phyloP scores from a whole-genome alignment of 2,329 filamentous ascomycete species.

The Exophiala calicioides region DNA sequence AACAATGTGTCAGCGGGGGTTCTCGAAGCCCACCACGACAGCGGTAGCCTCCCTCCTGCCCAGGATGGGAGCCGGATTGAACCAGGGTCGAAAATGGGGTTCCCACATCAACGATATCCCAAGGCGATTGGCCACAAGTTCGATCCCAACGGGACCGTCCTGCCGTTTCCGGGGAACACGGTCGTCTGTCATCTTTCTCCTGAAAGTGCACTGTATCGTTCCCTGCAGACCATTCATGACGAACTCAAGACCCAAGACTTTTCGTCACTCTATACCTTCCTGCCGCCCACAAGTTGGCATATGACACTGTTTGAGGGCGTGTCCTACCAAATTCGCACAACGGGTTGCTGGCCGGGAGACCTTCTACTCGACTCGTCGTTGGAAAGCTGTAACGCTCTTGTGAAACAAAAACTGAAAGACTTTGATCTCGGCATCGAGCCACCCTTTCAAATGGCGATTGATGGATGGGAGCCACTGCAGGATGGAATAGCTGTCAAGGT shows the following conservation, averaged over 20 bases:
- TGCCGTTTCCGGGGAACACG: slow-evolving; percentile 12
- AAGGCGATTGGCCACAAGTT: slow-evolving; percentile 18
- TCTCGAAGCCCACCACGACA: too few species aligned
- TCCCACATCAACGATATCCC: slow-evolving; percentile 10
- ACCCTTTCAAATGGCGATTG: slow-evolving; percentile 5
- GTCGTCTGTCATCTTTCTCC: slow-evolving; percentile 11
- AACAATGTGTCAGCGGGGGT: too few species aligned
- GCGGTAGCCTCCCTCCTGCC: background rate
- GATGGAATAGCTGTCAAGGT: slow-evolving; percentile 13
- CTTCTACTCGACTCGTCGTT: slow-evolving; percentile 4
- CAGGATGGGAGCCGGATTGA: slow-evolving; percentile 4
- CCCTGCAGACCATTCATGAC: slow-evolving; percentile 2
- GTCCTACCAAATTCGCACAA: slow-evolving; percentile 12
- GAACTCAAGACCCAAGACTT: slow-evolving; percentile 9
- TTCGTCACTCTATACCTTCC: slow-evolving; percentile 1
- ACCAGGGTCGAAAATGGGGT: slow-evolving; percentile 2
- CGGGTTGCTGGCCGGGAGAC: slow-evolving; percentile 5
- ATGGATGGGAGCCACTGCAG: slow-evolving; percentile 4
- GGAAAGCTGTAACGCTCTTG: background rate
- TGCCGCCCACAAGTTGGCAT: slow-evolving; percentile 14
- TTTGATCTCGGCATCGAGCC: slow-evolving; percentile 6
- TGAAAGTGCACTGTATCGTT: slow-evolving; percentile 1
- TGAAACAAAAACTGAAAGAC: background rate
- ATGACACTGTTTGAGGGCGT: slow-evolving; percentile 19
- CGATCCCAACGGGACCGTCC: slow-evolving; percentile 11